Base-by-base conservation (phyloP, 2,329 filamentous ascomycete species). In the Phialocephala sp. region DNA sequence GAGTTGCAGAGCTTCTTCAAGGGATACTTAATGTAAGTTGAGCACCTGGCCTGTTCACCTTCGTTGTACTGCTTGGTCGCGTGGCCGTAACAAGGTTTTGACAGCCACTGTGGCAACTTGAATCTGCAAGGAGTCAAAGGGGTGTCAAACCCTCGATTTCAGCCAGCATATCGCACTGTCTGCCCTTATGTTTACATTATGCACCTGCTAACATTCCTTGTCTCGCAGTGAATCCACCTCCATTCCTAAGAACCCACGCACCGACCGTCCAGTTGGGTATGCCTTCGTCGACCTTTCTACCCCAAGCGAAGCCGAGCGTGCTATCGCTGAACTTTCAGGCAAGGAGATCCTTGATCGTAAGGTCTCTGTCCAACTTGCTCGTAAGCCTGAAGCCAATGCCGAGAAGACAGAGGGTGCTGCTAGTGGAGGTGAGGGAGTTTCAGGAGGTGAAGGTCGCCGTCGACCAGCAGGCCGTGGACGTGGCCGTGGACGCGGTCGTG, bases 1-100 rank as follows among this genome's bases (percentile, higher is more conserved):
- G 93, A 97, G 90, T 93, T 99, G 88, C 97, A 96, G 88, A 92
- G 95, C 77, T 99, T 99, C 89, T 99, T 99, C 91, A 94, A 95
- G 88, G 92, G 90, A 83, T 98, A 97, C 88, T 91, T 95, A 86
- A 93, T 99, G 95, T 99, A 88, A 88, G 94, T 92, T 27, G 9
- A 20, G 11, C 32, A 43, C 24, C 12, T 32, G 4, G 8, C 18
- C 32, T 39, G 27, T 20, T 24, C 18, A 9, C 22, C 57, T 20
- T 15, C 22, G 14, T 47, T 32, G 27, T 65, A 54, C 39, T 62
- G 18, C 22, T 18, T 27, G 50, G 22, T 54, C 50, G 50, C 9
- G 24, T 8, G 47, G 47, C 9, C 50, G 50, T 22, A 35, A 54
- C 5, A n/a, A 12, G 3, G 22, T 50, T 20, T 50, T 4, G 56